phyloP scores from a whole-genome alignment of 805 yeast species.

The Kodamaea kaohsiungensis region DNA sequence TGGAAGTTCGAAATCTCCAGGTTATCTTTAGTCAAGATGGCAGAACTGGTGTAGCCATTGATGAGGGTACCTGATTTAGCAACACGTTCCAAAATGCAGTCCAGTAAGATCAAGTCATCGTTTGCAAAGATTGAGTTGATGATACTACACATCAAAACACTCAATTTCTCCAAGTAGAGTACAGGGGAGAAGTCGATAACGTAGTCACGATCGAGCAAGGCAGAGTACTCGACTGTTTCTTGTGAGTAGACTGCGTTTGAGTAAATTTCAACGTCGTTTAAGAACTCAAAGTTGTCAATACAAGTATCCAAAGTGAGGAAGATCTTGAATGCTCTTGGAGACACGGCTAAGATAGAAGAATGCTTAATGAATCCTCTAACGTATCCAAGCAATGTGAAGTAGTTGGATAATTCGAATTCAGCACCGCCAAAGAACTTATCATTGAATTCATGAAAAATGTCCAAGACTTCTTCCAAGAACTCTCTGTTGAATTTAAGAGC shows the following conservation, averaged over 20 bases:
- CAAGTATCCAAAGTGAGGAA: constrained; percentile 35
- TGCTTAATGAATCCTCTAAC: constrained; percentile 30
- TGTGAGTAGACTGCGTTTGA: constrained; percentile 20
- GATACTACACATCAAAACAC: constrained; percentile 37
- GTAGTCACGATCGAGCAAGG: constrained; percentile 25
- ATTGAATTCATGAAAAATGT: constrained; percentile 29
- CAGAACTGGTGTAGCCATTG: neutral
- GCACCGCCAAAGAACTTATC: constrained; percentile 22
- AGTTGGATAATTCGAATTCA: constrained; percentile 29
- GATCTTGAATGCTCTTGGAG: constrained; percentile 27
- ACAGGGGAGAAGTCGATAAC: constrained; percentile 36
- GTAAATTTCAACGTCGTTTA: constrained; percentile 36
- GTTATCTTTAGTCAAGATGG: neutral
- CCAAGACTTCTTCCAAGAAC: constrained; percentile 25
- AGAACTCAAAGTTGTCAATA: constrained; percentile 40
- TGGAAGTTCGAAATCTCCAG: neutral
- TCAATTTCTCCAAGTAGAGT: constrained; percentile 35
- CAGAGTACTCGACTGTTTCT: constrained; percentile 15
- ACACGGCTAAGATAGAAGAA: constrained; percentile 27
- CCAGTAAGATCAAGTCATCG: constrained; percentile 24
- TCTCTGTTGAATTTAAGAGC: constrained; percentile 24
- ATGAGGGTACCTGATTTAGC: constrained; percentile 17
- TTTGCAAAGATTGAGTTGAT: constrained; percentile 29
- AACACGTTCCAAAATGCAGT: constrained; percentile 26
- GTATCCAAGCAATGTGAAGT: constrained; percentile 37